Evolutionary conservation across 1,284 basidiomycete species (phyloP), one percentile per base, ranked within the genome.

Genomic region (Ustilago tritici): DNA sequence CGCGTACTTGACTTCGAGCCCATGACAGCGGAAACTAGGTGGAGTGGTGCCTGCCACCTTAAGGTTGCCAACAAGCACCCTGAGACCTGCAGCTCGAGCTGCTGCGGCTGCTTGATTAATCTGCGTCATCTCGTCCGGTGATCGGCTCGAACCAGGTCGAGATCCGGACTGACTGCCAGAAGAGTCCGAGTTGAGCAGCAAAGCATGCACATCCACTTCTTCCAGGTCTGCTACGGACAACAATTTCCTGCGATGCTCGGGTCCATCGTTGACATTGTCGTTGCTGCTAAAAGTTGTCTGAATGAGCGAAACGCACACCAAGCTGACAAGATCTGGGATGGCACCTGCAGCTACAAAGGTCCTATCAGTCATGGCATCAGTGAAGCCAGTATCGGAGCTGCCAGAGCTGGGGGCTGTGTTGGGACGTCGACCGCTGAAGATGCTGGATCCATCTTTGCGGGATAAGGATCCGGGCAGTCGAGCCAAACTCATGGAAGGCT

Each of bases 1-100:
- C 38, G 81, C 81, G 50, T 83, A 83, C 63, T 82, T 82, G 65
- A 83, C 76, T 65, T 83, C 82, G 34, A 83, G 72, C 5, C 81
- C 81, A 49, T 83, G 82, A 61, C 79, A 79, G 15, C 82, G 63
- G 65, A 83, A 83, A 38, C 70, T 70, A 14, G 82, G 81, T 10
- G 82, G 80, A 17, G 77, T 71, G 28, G 66, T 68, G 19, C 70
- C 70, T 7, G 65, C 61, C n/a, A 83, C 65, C 50, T 76, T 77
- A 40, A 83, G 52, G 47, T 72, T 67, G 40, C 80, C 82, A 9
- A 78, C 74, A 23, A 83, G 54, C 17, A 82, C 77, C 17, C 82
- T 72, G 7, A 83, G 66, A 4, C 82, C 82, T 0, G 68, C 67
- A 1, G 67, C 65, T 56, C 63, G 62, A 4, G 79, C 74, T 6